Conservation (phyloP, 1,139 yeast genomes). For the Saccharomyces hybrid region DNA sequence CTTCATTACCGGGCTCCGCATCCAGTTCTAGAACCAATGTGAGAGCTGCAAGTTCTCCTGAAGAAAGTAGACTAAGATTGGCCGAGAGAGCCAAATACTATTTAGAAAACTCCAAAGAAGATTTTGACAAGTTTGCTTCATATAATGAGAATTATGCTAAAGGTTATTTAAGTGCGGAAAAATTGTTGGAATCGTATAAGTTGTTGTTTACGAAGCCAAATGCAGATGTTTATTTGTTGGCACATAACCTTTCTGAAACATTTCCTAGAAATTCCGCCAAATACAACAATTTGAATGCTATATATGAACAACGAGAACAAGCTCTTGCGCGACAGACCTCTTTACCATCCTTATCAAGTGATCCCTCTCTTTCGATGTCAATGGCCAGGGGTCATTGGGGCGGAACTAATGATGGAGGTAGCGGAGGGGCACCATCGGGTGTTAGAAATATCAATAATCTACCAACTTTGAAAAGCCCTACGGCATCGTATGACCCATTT, state of each 20-base stretch:
- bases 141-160: slow-evolving; percentile 45
- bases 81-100: slow-evolving; percentile 84
- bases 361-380: slow-evolving; percentile 19
- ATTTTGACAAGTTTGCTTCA: slow-evolving; percentile 43
- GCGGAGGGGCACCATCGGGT: slow-evolving; percentile 21
- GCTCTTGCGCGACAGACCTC: slow-evolving; percentile 25
- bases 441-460: slow-evolving; percentile 14
- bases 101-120: slow-evolving; percentile 45
- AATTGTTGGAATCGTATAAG: slow-evolving; percentile 44
- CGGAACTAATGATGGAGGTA: slow-evolving; percentile 13
- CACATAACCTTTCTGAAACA: slow-evolving; percentile 52
- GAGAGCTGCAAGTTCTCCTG: slow-evolving; percentile 27
- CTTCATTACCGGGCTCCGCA: slow-evolving; percentile 8
- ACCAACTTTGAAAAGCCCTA: slow-evolving; percentile 23
- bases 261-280: slow-evolving; percentile 38
- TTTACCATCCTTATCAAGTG: slow-evolving; percentile 51
- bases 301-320: slow-evolving; percentile 29
- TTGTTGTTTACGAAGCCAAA: slow-evolving; percentile 41
- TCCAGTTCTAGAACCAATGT: slow-evolving; percentile 4
- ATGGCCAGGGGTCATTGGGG: slow-evolving; percentile 4
- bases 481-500: slow-evolving; percentile 20
- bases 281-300: slow-evolving; percentile 30
- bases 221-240: slow-evolving; percentile 46
- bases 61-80: slow-evolving; percentile 53
- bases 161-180: slow-evolving; percentile 42